Evolutionary conservation across 139 green algal species (phyloP), one percentile per base, ranked within the genome.

Genomic region (Klebsormidium nitens): DNA sequence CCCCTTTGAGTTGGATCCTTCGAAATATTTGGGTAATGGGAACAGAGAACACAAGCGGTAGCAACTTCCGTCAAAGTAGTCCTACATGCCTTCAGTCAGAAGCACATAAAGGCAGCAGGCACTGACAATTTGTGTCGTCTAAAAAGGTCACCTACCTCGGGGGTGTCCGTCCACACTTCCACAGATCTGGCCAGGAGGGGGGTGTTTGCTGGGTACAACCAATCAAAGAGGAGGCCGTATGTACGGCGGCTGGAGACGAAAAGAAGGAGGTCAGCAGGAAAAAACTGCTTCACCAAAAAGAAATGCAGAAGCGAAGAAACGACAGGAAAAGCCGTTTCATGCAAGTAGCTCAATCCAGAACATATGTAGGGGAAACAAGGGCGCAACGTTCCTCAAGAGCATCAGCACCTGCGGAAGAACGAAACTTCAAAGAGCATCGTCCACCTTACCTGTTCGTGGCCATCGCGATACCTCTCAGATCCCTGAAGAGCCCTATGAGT

Each of bases 181-280:
- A 95, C 65, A 60, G 89, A 91, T 38, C 79, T 82, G 35, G 89
- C 44, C 11, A 98, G 80, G 19, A 87, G 69, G 5, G 87, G 87
- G 48, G 93, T 88, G 84, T 97, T 90, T 28, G 77, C 66, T 0
- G 93, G 90, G 83, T 98, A 96, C 5, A 99, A 83, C 92, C 91
- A 98, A 75, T 99, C 91, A 73, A 97, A 98, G 26, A 98, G 71
- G 61, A 85, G 44, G 28, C 85, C 77, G 86, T 92, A 95, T 0
- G 82, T 90, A 0, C 79, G 71, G 4, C 91, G 76, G 36, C 72
- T 77, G 70, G 46, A 23, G 23, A 23, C 23, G 46, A 55, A 31
- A 23, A 23, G 23, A 55, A 55, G 46, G 23, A 31, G 23, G 46
- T 31, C 46, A 55, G 46, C 46, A 55, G 23, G 23, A 23, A 23